A percentile compares a stretch with the other conserved stretches of the same genome.
phyloP scores from a whole-genome alignment of 805 yeast genomes.

The Lipomyces sp. region DNA sequence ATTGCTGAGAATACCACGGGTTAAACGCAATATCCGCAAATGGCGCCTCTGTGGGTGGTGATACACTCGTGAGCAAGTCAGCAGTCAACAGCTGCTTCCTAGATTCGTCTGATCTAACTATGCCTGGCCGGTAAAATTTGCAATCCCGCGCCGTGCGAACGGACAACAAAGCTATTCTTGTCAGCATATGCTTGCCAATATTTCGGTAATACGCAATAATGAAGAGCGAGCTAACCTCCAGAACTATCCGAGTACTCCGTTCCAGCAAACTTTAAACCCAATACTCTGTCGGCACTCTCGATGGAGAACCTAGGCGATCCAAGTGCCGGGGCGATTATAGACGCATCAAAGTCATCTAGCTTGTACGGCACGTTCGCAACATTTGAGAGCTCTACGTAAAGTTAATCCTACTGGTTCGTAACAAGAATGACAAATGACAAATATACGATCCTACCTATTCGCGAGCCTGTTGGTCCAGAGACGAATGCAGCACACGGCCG shows the following conservation, averaged over 20 bases:
- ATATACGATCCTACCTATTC: not conserved
- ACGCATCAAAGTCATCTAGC: slow-evolving; percentile 10
- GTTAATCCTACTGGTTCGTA: not conserved
- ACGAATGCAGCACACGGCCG: slow-evolving; percentile 21
- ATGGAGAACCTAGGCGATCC: slow-evolving; percentile 2
- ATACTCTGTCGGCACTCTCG: slow-evolving; percentile 14
- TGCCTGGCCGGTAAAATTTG: slow-evolving; percentile 32
- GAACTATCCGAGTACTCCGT: slow-evolving; percentile 18
- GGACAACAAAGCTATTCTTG: slow-evolving; percentile 20
- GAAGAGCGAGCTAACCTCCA: slow-evolving; percentile 6
- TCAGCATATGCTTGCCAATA: not conserved
- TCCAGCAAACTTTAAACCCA: slow-evolving; percentile 32
- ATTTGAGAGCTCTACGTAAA: slow-evolving; percentile 10
- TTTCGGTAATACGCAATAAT: not conserved
- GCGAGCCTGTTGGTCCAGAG: slow-evolving; percentile 17
- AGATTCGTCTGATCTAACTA: slow-evolving; percentile 20
- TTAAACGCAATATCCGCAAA: slow-evolving; percentile 48
- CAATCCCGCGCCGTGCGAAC: slow-evolving; percentile 16
- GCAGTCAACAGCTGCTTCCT: slow-evolving; percentile 5
- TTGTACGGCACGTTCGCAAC: slow-evolving; percentile 5
- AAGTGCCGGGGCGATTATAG: slow-evolving; percentile 19
- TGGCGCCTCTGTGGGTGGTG: not conserved
- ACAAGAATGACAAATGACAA: not conserved
- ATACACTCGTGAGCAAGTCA: slow-evolving; percentile 12
- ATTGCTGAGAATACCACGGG: slow-evolving; percentile 43